A percentile compares a stretch with the other conserved stretches of the same genome.
These are phyloP conservation scores for Cercospora sojina DNA, from an alignment of 2,329 filamentous ascomycete genomes.

Conservation along the genomic window DNA sequence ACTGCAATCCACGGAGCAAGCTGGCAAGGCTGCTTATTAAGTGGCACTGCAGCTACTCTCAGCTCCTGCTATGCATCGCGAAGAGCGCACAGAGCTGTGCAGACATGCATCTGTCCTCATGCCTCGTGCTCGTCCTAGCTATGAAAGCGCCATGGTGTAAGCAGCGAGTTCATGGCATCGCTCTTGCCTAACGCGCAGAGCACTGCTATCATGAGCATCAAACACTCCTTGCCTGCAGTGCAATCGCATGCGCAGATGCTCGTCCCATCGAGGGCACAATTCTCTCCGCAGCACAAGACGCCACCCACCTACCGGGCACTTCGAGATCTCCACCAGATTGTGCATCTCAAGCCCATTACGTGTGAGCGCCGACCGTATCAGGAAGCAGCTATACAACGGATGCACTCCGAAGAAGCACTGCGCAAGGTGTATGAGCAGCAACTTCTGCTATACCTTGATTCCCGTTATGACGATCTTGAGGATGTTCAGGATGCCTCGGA, in stretches of 20 bases:
- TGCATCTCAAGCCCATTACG: not conserved
- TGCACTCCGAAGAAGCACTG: constrained; percentile 12
- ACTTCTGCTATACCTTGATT: constrained; percentile 9
- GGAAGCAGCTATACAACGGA: not conserved
- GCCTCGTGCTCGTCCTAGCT: not conserved
- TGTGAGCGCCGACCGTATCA: not conserved
- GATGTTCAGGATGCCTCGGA: constrained; percentile 12
- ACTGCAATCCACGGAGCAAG: not conserved
- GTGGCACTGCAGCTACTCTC: not conserved
- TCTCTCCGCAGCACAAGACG: not conserved
- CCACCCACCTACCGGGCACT: not conserved
- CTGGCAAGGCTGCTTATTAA: not conserved
- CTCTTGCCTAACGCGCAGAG: not conserved
- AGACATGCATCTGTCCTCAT: not conserved
- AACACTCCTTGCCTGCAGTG: not conserved
- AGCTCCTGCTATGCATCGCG: constrained; percentile 1
- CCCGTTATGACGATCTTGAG: constrained; percentile 8
- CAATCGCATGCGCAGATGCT: not conserved
- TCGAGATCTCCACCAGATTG: not conserved
- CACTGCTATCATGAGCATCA: not conserved
- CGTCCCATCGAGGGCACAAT: not conserved
- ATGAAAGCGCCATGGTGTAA: not conserved
- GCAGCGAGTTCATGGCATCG: not conserved
- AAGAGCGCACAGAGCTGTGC: not conserved
- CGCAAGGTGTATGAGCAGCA: constrained; percentile 6